Evolutionary conservation across 2,329 filamentous ascomycete genomes (phyloP), one percentile per base, ranked within the genome.

Genomic region (Fusarium sp.): DNA sequence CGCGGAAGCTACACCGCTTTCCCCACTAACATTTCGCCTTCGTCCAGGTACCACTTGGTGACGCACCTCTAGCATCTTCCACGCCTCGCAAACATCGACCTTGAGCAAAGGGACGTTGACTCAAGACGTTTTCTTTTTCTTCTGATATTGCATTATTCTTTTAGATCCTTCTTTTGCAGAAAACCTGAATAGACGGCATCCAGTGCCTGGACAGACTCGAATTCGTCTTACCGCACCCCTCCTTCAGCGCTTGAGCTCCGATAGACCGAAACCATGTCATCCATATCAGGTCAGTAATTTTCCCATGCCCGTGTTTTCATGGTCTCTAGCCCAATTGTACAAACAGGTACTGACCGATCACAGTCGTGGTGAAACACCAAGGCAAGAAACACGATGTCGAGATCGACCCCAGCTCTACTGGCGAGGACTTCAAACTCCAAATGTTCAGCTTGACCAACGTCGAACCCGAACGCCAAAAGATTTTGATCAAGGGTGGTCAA

Each of bases 371-470:
- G 76, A 98, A 97, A 85, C 96, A 99, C 82, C 92, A 95, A 81
- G 96, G 96, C 85, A 98, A 96, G 83, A 96, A 95, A 82, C 93
- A 98, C 86, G 92, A 98, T 80, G 90, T 99, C 82, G 96, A 98
- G 71, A 90, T 99, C 79, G 96, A 98, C 81, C 88, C 93, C 47
- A 87, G 89, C 32, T 92, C 94, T 50, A 94, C 91, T 71, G 96
- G 96, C 83, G 95, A 98, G 83, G 94, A 93, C 64, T 94, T 99
- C 87, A 99, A 98, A 83, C 94, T 93, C 80, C 96, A 98, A 83
- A 90, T 99, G 66, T 99, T 93, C 86, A 98, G 95, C 72, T 87
- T 99, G 63, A 99, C 96, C 52, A 95, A 94, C 69, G 96, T 99
- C 80, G 96, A 98, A 81, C 96, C 96, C 74, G 94, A 97, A 72